Evolutionary conservation across 306 rosid species (phyloP), one percentile per base, ranked within the genome.

Genomic region (Spatholobus suberectus): DNA sequence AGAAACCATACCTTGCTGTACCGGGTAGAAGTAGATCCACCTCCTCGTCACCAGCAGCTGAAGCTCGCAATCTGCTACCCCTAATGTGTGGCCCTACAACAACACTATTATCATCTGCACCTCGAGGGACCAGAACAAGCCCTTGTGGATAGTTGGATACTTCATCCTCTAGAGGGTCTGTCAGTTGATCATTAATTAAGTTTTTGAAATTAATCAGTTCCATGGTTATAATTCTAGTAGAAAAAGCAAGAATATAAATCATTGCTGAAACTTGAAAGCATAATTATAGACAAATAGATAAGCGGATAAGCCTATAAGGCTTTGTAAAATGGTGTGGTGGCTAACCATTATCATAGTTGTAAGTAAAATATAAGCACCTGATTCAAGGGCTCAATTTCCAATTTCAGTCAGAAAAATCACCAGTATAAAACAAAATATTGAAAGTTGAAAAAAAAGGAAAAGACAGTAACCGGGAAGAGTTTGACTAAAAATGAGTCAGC

Each of bases 1-100:
- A 41, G 63, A 83, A 77, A 66, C 34, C 85, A 63, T 92, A 96
- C 99, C 99, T 92, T 86, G 99, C 99, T 47, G 99, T 96, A 79
- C 98, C 99, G 1, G 99, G 99, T 47, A 96, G 87, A 55, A 96
- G 97, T 70, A 96, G 98, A 87, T 96, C 99, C 26, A 96, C 99
- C 89, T 94, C 98, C 90, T 90, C 99, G 15, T 90, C 89, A 41
- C 98, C 98, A 12, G 96, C 96, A 79, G 99, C 78, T n/a, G 98
- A 95, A 66, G 99, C 99, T 89, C 99, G 90, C 84, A 96, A 82
- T 74, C 99, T 90, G 85, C 97, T 94, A 83, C 98, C 99, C 88
- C 99, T 89, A 73, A 96, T 82, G 79, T 96, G 99, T 17, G 99
- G 73, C 32, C 99, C 99, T 54, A 94, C 97, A 73, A 92, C 92